These are phyloP conservation scores for Clavaria fumosa DNA, from an alignment of 768 basidiomycete genomes.

Conservation along the genomic window DNA sequence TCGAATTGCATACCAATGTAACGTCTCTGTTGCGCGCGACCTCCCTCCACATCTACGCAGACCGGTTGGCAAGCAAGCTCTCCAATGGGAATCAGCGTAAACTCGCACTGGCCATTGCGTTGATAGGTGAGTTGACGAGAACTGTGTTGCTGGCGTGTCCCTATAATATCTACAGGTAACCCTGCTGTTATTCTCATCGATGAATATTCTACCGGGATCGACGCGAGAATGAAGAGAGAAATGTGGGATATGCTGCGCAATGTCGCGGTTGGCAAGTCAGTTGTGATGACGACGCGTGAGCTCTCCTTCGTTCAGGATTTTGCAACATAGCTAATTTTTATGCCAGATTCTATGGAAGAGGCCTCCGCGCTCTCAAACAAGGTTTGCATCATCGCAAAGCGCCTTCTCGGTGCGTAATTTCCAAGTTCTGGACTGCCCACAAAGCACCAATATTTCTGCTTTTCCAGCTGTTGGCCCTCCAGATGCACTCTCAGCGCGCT, in stretches of 20 bases:
- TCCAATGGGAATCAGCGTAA: constrained; percentile 75
- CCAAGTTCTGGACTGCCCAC: constrained; percentile 1
- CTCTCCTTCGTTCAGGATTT: no score
- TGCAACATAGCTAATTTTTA: no score
- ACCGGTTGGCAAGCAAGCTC: constrained; percentile 57
- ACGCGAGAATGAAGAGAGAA: constrained; percentile 70
- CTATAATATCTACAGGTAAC: constrained; percentile 32
- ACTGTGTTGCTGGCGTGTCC: background rate
- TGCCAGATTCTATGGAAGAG: constrained; percentile 68
- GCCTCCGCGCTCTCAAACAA: constrained; percentile 62
- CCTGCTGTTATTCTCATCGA: constrained; percentile 68
- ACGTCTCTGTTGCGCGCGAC: constrained; percentile 43
- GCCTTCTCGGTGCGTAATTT: constrained; percentile 40
- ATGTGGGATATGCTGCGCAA: constrained; percentile 65
- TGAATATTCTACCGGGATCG: constrained; percentile 73
- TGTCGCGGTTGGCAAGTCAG: constrained; percentile 51
- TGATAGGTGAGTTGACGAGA: constrained; percentile 33
- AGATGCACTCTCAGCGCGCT: constrained; percentile 43
- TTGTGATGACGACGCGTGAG: constrained; percentile 58
- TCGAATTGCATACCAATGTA: constrained; percentile 37
- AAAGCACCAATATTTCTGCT: constrained; percentile 15
- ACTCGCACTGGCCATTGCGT: constrained; percentile 56
- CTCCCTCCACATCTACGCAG: constrained; percentile 41
- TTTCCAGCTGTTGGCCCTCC: constrained; percentile 49
- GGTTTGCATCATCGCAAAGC: constrained; percentile 62